Evolutionary conservation across 768 basidiomycete genomes (phyloP).

Genomic region (Amanita polypyramis): DNA sequence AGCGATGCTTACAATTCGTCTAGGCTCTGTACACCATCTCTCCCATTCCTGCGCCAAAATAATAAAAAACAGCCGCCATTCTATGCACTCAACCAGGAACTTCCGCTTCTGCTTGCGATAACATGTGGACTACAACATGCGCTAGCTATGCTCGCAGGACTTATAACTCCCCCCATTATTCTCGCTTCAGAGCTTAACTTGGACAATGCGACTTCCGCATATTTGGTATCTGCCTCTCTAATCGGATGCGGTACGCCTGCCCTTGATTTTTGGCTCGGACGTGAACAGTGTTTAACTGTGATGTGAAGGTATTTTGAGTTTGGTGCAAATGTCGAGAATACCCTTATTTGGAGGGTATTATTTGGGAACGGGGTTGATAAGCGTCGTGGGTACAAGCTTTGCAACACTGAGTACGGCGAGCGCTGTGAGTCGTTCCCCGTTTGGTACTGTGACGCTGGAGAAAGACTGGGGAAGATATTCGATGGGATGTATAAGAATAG

Average conservation of each 20-base stretch:
- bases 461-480: slow-evolving; percentile 43
- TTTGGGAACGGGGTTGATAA: slow-evolving; percentile 72
- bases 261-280: not conserved
- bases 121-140: slow-evolving; percentile 67
- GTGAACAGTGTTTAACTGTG: not conserved
- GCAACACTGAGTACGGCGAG: slow-evolving; percentile 67
- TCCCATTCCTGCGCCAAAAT: slow-evolving; percentile 42
- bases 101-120: slow-evolving; percentile 66
- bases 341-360: slow-evolving; percentile 52
- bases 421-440: slow-evolving; percentile 32
- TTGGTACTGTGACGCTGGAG: not conserved
- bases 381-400: slow-evolving; percentile 77
- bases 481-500: slow-evolving; percentile 69
- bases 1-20: not conserved
- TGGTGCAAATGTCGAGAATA: slow-evolving; percentile 71
- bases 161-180: slow-evolving; percentile 79
- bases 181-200: slow-evolving; percentile 56
- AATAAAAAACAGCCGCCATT: slow-evolving; percentile 48
- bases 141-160: slow-evolving; percentile 73
- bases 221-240: slow-evolving; percentile 74
- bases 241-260: slow-evolving; percentile 58
- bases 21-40: slow-evolving; percentile 55
- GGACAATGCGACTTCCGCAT: slow-evolving; percentile 48
- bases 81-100: slow-evolving; percentile 60
- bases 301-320: slow-evolving; percentile 65